Evolutionary conservation across 208 protist genomes (phyloP).

Genomic region (Trichomonas gallinae): DNA sequence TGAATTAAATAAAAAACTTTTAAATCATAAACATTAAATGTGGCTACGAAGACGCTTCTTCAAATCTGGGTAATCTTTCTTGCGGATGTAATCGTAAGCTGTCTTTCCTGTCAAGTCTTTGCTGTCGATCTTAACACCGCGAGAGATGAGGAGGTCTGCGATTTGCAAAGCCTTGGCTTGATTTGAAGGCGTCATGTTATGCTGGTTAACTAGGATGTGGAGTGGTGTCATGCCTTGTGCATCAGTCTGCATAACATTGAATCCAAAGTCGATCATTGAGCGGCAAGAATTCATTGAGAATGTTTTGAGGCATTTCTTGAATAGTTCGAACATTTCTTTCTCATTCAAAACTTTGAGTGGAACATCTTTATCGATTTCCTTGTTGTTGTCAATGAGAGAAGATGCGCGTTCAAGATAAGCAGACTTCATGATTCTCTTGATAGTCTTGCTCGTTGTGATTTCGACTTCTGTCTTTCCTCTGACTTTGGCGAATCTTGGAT

Average conservation of each 20-base stretch:
- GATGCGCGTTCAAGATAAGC: not conserved
- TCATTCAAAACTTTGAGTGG: not conserved
- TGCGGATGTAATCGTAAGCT: not conserved
- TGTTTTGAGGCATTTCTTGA: not conserved
- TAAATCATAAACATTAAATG: too few relatives aligned
- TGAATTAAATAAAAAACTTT: too few relatives aligned
- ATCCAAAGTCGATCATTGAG: not conserved
- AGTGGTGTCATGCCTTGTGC: not conserved
- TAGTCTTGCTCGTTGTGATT: not conserved
- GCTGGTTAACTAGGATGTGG: not conserved
- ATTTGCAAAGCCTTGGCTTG: not conserved
- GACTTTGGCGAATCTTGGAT: not conserved
- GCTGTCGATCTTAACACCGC: not conserved
- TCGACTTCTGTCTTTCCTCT: not conserved
- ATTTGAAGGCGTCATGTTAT: not conserved
- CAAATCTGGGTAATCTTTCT: not conserved
- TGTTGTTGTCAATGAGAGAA: not conserved
- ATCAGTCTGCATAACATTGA: not conserved
- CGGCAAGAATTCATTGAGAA: not conserved
- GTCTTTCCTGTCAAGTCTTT: not conserved
- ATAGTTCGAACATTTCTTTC: not conserved
- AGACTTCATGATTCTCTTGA: not conserved
- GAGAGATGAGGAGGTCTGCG: not conserved
- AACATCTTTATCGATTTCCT: not conserved
- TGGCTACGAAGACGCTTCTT: not conserved